Base-by-base conservation (phyloP, 179 eudicot species). In the Pouteria campechiana region DNA sequence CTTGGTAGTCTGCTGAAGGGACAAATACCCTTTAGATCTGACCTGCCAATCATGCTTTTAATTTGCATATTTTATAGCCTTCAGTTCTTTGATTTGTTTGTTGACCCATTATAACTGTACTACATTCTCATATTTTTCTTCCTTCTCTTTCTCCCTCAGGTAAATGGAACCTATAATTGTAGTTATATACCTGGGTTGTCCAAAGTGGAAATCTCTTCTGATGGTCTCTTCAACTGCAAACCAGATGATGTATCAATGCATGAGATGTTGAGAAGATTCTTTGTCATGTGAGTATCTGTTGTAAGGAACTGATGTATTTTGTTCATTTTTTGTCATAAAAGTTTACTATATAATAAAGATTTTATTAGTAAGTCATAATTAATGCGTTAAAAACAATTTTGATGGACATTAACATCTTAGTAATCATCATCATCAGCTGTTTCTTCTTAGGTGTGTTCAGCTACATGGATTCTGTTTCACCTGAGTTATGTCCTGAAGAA, bases 81-180 rank as follows among this genome's bases (percentile, higher is more conserved):
- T n/a, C n/a, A n/a, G n/a, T n/a, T n/a, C n/a, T n/a, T n/a, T n/a
- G n/a, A n/a, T n/a, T n/a, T n/a, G n/a, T n/a, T n/a, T n/a, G n/a
- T n/a, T n/a, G n/a, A n/a, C n/a, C n/a, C n/a, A n/a, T n/a, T n/a
- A n/a, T n/a, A n/a, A n/a, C n/a, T n/a, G n/a, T n/a, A n/a, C n/a
- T n/a, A 16, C 3, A 29, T n/a, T 25, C 22, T 27, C 9, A 31
- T 22, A 41, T 20, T 27, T 20, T 25, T 19, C 17, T 25, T 3
- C 6, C 46, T 25, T 10, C 17, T 25, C 46, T 34, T 43, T 46
- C 9, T 25, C 47, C 48, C 41, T 19, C 48, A 92, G 99, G 96
- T 87, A 48, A 92, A 92, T 56, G 75, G 77, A 58, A 92, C 94
- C 42, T 92, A 92, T 44, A 84, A 92, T 50, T 92, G 99, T 67